Base-by-base conservation (phyloP, 2,329 filamentous ascomycete genomes). In the Apiospora koreana region DNA sequence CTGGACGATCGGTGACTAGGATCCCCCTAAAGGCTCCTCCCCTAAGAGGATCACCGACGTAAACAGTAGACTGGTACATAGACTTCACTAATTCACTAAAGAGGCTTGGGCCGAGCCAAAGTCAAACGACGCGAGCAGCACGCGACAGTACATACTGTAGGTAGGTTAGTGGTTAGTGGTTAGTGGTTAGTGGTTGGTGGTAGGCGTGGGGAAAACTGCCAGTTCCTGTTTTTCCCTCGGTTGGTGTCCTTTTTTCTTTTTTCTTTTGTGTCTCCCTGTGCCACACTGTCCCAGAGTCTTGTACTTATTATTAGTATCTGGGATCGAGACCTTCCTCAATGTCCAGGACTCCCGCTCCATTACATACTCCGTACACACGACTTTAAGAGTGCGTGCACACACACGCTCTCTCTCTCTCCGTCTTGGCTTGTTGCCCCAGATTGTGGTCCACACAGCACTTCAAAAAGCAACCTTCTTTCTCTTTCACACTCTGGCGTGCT, bases 71-170 rank as follows among this genome's bases (percentile, higher is more conserved):
- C 41, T 2, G n/a, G n/a, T n/a, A n/a, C n/a, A n/a, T n/a, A n/a
- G n/a, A n/a, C n/a, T n/a, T n/a, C n/a, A n/a, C n/a, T n/a, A n/a
- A n/a, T 35, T 35, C 35, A 35, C 28, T 18, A 58, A 58, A 31
- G 14, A 35, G 50, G 50, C 25, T 58, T 58, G 50, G 50, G 50
- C 50, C 50, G 25, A 58, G 2, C 50, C 35, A 62, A 62, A 62
- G 18, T 62, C 31, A 62, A 62, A n/a, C 54, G 35, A 62, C 54
- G 54, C 54, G n/a, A n/a, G n/a, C n/a, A n/a, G 54, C 54, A 62
- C 54, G 54, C 54, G 54, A 62, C 54, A 62, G 54, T n/a, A n/a
- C n/a, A n/a, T n/a, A n/a, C n/a, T n/a, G n/a, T n/a, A n/a, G n/a
- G n/a, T n/a, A n/a, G n/a, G n/a, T n/a, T n/a, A n/a, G n/a, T n/a